Percentiles rank a stretch among this genome's conserved stretches.
These are phyloP conservation scores for Sarocladiaceae sp. DNA, from an alignment of 2,329 filamentous ascomycete genomes.

Conservation along the genomic window DNA sequence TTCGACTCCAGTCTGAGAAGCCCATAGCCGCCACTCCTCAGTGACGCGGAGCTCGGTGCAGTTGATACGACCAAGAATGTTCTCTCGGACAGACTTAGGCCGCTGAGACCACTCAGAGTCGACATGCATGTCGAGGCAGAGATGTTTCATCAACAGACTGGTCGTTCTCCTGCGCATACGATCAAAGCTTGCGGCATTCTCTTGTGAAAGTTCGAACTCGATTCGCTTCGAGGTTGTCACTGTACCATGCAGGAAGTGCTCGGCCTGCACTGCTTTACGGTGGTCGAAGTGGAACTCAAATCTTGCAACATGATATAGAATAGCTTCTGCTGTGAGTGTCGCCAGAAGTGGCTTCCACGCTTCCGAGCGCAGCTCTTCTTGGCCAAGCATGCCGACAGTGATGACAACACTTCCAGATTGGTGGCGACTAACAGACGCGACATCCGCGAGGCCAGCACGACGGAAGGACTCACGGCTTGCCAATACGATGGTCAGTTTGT, in stretches of 20 bases:
- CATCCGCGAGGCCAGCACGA: conserved; percentile 19
- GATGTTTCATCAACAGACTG: conserved; percentile 26
- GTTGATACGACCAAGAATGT: conserved; percentile 25
- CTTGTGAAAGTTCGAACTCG: conserved; percentile 27
- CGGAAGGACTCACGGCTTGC: conserved; percentile 21
- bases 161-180: conserved; percentile 24
- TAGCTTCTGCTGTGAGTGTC: conserved; percentile 22
- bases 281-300: conserved; percentile 22
- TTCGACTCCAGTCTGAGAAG: conserved; percentile 13
- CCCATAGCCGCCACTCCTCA: conserved; percentile 20
- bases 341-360: conserved; percentile 22
- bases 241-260: conserved; percentile 25
- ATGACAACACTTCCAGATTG: conserved; percentile 18
- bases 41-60: conserved; percentile 19
- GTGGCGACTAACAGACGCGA: conserved; percentile 21
- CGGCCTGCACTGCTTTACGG: conserved; percentile 24
- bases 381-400: conserved; percentile 21
- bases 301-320: conserved; percentile 30
- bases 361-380: conserved; percentile 19
- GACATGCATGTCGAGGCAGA: conserved; percentile 27
- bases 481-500: conserved; percentile 18
- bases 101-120: conserved; percentile 27
- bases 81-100: conserved; percentile 23
- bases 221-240: conserved; percentile 24
- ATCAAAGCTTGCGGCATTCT: conserved; percentile 19